Percentiles rank a stretch among this genome's conserved stretches.
Conservation (phyloP, 1,284 basidiomycete species). For the Malassezia obtusa region DNA sequence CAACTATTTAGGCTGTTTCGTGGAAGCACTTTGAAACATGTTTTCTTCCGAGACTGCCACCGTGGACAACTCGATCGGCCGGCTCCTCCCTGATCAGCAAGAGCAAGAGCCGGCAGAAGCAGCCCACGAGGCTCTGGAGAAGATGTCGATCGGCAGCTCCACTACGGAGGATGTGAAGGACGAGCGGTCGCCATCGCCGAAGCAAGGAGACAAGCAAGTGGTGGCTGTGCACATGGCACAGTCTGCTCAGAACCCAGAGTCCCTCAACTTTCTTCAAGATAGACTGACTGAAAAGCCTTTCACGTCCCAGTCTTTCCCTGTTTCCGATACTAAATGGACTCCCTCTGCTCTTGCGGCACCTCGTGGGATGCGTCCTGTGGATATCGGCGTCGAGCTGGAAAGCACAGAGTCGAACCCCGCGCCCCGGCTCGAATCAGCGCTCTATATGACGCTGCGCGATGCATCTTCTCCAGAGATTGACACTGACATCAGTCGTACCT, state of each 20-base stretch:
- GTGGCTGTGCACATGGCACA: neutral
- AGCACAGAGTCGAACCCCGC: neutral
- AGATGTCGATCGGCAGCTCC: neutral
- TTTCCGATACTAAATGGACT: neutral
- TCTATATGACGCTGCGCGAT: neutral
- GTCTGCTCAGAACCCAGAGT: neutral
- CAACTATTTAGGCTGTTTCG: too few species aligned
- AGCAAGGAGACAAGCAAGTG: neutral
- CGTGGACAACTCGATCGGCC: neutral
- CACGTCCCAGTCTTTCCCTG: neutral
- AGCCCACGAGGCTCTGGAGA: neutral
- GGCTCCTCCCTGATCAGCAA: neutral
- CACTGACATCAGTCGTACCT: slow-evolving; percentile 40
- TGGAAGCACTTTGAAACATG: too few species aligned
- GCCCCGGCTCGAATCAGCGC: neutral
- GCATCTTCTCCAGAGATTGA: slow-evolving; percentile 18
- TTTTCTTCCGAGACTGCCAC: neutral
- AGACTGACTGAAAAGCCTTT: neutral
- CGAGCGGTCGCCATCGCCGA: neutral
- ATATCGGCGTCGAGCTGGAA: neutral
- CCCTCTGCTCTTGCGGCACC: neutral
- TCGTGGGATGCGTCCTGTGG: neutral
- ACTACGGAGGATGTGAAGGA: neutral
- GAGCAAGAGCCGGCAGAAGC: neutral
- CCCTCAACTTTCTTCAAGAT: neutral